These are phyloP conservation scores for Centrapalus pauciflorus DNA, from an alignment of 129 eudicot genomes.

Conservation along the genomic window DNA sequence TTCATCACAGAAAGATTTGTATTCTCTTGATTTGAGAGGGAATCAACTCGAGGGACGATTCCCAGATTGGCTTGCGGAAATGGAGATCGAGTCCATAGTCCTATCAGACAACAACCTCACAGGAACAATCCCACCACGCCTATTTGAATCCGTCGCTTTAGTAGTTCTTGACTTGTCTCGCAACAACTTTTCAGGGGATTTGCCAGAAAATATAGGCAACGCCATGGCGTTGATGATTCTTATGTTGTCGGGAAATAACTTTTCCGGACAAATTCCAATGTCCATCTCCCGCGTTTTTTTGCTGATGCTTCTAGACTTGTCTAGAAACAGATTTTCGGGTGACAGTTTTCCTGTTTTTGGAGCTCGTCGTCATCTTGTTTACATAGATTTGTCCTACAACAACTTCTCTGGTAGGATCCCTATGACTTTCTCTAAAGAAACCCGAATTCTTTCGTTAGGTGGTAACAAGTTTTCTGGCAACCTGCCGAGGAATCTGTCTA, in stretches of 20 bases:
- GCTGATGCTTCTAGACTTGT: conserved; percentile 51
- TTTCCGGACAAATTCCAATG: conserved; percentile 48
- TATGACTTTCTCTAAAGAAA: conserved; percentile 29
- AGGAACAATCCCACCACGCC: conserved; percentile 41
- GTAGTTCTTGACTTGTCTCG: conserved; percentile 47
- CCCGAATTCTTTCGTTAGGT: conserved; percentile 44
- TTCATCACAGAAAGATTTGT: conserved; percentile 38
- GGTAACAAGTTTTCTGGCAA: conserved; percentile 47
- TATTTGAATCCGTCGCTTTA: conserved; percentile 41
- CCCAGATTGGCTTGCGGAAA: conserved; percentile 55
- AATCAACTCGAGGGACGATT: conserved; percentile 40
- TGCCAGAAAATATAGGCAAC: conserved; percentile 52
- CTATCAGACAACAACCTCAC: conserved; percentile 49
- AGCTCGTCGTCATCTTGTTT: conserved; percentile 48
- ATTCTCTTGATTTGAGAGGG: conserved; percentile 43
- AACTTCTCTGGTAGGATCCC: conserved; percentile 47
- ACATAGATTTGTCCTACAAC: conserved; percentile 50
- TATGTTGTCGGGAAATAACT: conserved; percentile 48
- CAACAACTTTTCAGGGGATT: conserved; percentile 51
- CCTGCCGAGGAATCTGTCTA: conserved; percentile 42
- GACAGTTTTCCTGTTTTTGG: conserved; percentile 39
- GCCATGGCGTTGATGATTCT: conserved; percentile 48
- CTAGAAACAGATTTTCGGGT: conserved; percentile 50
- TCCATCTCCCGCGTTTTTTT: conserved; percentile 45
- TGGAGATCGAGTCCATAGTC: conserved; percentile 53